Percentiles rank a stretch among this genome's conserved stretches.
Evolutionary conservation across 208 protist species (phyloP).

Genomic region (Leishmania gerbilli): DNA sequence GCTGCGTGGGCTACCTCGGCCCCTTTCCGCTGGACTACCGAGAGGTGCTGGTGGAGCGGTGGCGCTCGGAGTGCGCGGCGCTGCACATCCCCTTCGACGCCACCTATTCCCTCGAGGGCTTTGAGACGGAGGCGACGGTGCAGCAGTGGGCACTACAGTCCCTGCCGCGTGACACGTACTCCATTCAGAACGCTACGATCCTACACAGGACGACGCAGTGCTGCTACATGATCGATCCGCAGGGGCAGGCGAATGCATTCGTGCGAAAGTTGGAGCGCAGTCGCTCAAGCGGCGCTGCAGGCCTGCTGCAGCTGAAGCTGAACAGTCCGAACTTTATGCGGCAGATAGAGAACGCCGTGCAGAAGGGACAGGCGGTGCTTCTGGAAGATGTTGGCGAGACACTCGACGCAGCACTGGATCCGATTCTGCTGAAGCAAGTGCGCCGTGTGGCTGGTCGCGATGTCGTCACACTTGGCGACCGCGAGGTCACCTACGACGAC

Average conservation of each 20-base stretch:
- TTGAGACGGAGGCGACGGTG: conserved; percentile 88
- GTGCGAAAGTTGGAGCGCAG: conserved; percentile 88
- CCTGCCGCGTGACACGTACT: conserved; percentile 94
- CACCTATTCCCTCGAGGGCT: conserved; percentile 82
- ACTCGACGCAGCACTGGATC: conserved; percentile 95
- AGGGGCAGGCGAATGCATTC: conserved; percentile 95
- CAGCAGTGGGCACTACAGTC: conserved; percentile 94
- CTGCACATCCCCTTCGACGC: conserved; percentile 63
- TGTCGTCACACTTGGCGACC: conserved; percentile 92
- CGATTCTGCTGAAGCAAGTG: conserved; percentile 94
- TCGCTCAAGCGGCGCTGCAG: conserved; percentile 52
- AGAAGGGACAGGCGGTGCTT: conserved; percentile 94
- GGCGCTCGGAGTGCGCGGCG: conserved; percentile 61
- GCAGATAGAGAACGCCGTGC: conserved; percentile 93
- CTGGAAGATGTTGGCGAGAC: conserved; percentile 95
- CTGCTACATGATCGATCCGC: conserved; percentile 94
- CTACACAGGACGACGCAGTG: conserved; percentile 83
- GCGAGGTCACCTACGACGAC: conserved; percentile 93
- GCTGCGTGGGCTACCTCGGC: conserved; percentile 91
- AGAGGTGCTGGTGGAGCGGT: conserved; percentile 58
- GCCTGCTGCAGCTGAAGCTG: conserved; percentile 92
- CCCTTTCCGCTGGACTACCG: conserved; percentile 88
- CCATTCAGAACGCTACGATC: conserved; percentile 92
- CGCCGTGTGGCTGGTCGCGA: conserved; percentile 84
- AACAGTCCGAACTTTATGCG: conserved; percentile 92